Base-by-base conservation (phyloP, 805 yeast genomes). In the Brettanomyces nanus region DNA sequence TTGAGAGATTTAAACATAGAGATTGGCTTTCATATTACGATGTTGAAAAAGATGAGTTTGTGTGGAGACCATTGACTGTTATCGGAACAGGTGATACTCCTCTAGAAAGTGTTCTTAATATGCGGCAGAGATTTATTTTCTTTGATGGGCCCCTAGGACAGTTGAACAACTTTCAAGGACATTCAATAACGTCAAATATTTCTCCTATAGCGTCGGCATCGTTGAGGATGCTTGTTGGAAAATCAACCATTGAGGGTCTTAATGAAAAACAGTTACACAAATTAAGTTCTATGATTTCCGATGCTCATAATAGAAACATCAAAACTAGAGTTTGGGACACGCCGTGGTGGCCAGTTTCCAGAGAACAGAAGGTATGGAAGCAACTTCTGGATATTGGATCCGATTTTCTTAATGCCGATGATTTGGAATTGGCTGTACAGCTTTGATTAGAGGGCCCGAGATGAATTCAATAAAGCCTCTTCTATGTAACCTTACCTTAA, bases 281-380 rank as follows among this genome's bases (percentile, higher is more conserved):
- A 9, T 44, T 73, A 19, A 44, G 45, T 18, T 26, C 40, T 4
- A 45, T 45, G 20, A 54, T 73, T 17, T 56, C 58, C 7, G 36
- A 41, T 13, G 79, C 84, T 2, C 85, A 79, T 46, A 49, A 55
- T 3, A 41, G 59, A 35, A 73, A 75, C 10, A 48, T 80, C 29
- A 65, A 68, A 45, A 72, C 85, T 0, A 62, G 90, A 39, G 61
- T 80, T 22, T 82, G 89, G 89, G 87, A 79, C 15, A 77, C 76
- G 6, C 78, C 85, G 1, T 63, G 64, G 36, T 80, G 86, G 86
- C 87, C 89, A 4, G 52, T 54, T 2, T 42, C 48, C 11, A 53
- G 61, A 21, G 65, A 74, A 41, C 53, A 69, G 33, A 51, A 52
- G 3, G 67, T 77, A 28, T 73, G 81, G 75, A 47, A 57, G 36